Percentiles rank a stretch among this genome's conserved stretches.
phyloP scores from a whole-genome alignment of 169 alveolate species.

The Pseudocohnilembus persalinus region DNA sequence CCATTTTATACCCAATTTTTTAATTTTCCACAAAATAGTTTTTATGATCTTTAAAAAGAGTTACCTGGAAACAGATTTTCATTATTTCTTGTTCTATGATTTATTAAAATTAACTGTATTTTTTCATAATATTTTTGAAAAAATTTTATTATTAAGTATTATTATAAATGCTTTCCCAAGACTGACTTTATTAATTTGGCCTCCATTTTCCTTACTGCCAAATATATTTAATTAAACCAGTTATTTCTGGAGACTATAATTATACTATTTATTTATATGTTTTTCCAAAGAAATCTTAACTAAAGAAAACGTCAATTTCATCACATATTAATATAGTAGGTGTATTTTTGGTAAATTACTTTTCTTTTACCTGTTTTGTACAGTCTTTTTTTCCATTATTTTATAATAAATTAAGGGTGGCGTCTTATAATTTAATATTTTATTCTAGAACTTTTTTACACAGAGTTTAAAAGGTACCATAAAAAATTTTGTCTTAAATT shows the following conservation, averaged over 20 bases:
- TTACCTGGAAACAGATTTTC: background rate
- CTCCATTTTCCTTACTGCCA: too few relatives aligned
- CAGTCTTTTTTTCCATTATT: background rate
- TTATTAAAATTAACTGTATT: background rate
- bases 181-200: background rate
- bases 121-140: background rate
- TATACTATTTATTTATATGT: background rate
- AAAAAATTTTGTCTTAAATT: conserved; percentile 5
- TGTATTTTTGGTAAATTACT: conserved; percentile 2
- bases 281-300: conserved; percentile 6
- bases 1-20: background rate
- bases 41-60: background rate
- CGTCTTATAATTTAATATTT: background rate
- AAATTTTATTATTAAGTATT: background rate
- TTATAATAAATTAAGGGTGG: background rate
- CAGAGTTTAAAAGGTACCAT: conserved; percentile 19
- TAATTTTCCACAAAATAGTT: background rate
- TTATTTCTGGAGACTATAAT: background rate
- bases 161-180: background rate
- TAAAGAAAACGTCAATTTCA: conserved; percentile 34
- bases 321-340: too few relatives aligned
- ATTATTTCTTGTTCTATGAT: background rate
- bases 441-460: background rate
- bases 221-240: background rate
- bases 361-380: background rate